Evolutionary conservation across 2,329 filamentous ascomycete species (phyloP).

Genomic region (Penicillium janthinellum): DNA sequence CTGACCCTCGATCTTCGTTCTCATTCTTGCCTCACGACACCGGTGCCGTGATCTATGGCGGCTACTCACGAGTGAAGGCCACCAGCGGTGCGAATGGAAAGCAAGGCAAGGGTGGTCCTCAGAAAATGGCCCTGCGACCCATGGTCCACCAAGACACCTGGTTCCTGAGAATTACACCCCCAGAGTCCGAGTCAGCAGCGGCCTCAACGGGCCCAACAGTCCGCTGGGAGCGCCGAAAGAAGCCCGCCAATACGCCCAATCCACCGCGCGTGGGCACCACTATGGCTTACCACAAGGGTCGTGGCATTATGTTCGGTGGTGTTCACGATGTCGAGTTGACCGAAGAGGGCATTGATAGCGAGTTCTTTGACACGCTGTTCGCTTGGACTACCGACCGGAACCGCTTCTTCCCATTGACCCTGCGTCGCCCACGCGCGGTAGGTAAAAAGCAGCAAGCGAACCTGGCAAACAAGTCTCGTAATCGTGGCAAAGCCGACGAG

Average conservation of each 20-base stretch:
- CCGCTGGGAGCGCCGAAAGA: conserved; percentile 91
- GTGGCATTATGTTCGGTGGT: conserved; percentile 90
- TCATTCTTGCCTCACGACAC: conserved; percentile 87
- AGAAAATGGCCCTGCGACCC: conserved; percentile 75
- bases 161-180: conserved; percentile 79
- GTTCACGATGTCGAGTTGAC: conserved; percentile 90
- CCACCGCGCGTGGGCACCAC: conserved; percentile 85
- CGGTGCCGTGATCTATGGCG: conserved; percentile 87
- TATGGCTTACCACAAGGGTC: conserved; percentile 91
- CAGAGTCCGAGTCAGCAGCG: conserved; percentile 65
- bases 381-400: conserved; percentile 97
- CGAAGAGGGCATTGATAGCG: conserved; percentile 93
- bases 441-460: conserved; percentile 60
- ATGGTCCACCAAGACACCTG: conserved; percentile 94
- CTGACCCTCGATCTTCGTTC: conserved; percentile 88
- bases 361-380: conserved; percentile 91
- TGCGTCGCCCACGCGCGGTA: conserved; percentile 72
- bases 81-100: conserved; percentile 58
- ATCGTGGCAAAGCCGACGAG: conserved; percentile 82
- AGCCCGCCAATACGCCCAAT: conserved; percentile 82
- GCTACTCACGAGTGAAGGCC: conserved; percentile 88
- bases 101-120: conserved; percentile 61
- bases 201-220: conserved; percentile 69
- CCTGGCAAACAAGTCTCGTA: conserved; percentile 55
- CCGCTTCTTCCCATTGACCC: conserved; percentile 80